Conservation (phyloP, 2,329 filamentous ascomycete genomes). For the Cladobotryum protrusum region DNA sequence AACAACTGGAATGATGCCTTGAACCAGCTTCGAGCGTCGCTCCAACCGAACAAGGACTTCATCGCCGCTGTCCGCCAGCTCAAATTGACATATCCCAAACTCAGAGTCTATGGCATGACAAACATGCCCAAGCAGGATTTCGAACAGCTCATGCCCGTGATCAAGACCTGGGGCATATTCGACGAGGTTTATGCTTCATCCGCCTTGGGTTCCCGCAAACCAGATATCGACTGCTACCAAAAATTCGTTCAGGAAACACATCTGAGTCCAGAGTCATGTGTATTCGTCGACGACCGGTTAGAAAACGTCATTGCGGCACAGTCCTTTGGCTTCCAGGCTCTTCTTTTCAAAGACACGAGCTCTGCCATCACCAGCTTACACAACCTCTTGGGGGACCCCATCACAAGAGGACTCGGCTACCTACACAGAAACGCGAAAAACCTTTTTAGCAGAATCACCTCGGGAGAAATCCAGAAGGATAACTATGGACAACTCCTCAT, state of each 20-base stretch:
- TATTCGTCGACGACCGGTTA: neutral
- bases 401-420: neutral
- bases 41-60: neutral
- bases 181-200: conserved; percentile 1
- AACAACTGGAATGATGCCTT: neutral
- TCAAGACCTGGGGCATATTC: conserved; percentile 1
- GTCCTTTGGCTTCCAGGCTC: neutral
- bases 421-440: neutral
- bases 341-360: neutral
- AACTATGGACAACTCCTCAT: conserved; percentile 5
- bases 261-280: neutral
- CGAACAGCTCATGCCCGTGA: neutral
- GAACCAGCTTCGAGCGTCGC: neutral
- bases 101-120: conserved; percentile 3
- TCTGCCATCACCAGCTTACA: neutral
- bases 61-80: neutral
- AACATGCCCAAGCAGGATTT: conserved; percentile 2
- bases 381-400: neutral
- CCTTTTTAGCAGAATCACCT: neutral
- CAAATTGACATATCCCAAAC: neutral
- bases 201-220: neutral
- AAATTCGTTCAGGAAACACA: neutral
- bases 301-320: conserved; percentile 2
- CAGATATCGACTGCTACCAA: neutral
- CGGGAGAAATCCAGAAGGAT: conserved; percentile 1